Conservation (phyloP, 2,329 filamentous ascomycete species). For the Paecilomyces sp. region DNA sequence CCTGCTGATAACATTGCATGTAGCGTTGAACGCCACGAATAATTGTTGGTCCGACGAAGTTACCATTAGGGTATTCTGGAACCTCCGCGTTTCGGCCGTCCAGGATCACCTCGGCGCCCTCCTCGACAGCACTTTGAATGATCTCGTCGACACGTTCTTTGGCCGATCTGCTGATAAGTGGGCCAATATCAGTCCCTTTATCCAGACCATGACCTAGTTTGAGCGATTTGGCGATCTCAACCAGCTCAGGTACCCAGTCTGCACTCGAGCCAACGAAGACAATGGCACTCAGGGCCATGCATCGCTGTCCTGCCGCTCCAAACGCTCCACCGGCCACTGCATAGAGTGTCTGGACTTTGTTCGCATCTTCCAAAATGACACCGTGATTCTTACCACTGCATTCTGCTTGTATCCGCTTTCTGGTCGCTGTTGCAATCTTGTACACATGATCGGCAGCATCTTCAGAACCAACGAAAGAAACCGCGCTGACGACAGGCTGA, state of each 20-base stretch:
- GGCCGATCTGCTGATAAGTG: not conserved
- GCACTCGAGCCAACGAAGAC: constrained; percentile 60
- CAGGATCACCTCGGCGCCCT: constrained; percentile 4
- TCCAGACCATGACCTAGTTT: constrained; percentile 58
- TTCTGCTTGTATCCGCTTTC: constrained; percentile 64
- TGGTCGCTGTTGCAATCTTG: constrained; percentile 59
- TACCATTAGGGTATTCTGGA: not conserved
- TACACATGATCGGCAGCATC: constrained; percentile 64
- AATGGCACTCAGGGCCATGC: constrained; percentile 61
- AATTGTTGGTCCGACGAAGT: constrained; percentile 52
- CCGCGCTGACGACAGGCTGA: constrained; percentile 61
- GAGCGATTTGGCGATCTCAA: constrained; percentile 53
- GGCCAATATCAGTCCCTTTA: constrained; percentile 26
- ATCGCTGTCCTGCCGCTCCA: constrained; percentile 61
- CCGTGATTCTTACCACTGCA: constrained; percentile 65
- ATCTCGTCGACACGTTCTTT: constrained; percentile 6
- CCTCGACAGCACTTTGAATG: constrained; percentile 3
- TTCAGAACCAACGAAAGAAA: constrained; percentile 63
- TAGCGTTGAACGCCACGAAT: constrained; percentile 59
- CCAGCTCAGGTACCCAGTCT: constrained; percentile 58
- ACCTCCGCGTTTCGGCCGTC: constrained; percentile 4
- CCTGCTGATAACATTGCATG: constrained; percentile 61
- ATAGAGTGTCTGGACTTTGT: constrained; percentile 62
- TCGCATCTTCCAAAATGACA: constrained; percentile 59
- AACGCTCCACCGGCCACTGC: constrained; percentile 62